Evolutionary conservation across 352 stramenopile species (phyloP).

Genomic region (Globisporangium irregulare): DNA sequence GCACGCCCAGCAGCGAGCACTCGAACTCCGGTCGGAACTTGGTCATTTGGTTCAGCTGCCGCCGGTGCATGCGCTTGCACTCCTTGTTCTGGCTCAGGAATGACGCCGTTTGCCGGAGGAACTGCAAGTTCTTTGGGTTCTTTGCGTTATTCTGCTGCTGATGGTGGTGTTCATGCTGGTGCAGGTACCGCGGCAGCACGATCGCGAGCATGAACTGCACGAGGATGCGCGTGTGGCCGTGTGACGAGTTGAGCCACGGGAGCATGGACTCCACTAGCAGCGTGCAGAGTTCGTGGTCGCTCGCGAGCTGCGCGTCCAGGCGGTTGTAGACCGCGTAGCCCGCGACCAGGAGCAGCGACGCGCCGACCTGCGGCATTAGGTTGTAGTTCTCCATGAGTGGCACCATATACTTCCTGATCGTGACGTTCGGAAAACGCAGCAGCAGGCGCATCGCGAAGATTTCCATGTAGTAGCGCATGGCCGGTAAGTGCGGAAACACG

Average conservation of each 20-base stretch:
- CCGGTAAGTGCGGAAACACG: constrained; percentile 52
- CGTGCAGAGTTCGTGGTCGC: constrained; percentile 17
- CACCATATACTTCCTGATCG: constrained; percentile 40
- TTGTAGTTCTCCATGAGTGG: constrained; percentile 69
- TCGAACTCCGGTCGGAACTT: constrained; percentile 65
- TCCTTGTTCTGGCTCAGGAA: constrained; percentile 85
- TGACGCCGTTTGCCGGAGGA: constrained; percentile 46
- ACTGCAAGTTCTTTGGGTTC: constrained; percentile 23
- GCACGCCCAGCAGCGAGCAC: constrained; percentile 67
- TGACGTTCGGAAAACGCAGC: constrained; percentile 41
- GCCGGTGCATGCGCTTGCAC: constrained; percentile 77
- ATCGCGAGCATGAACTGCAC: constrained; percentile 66
- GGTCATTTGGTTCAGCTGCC: constrained; percentile 59
- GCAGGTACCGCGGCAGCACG: constrained; percentile 63
- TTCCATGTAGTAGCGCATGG: constrained; percentile 82
- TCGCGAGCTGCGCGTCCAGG: constrained; percentile 26
- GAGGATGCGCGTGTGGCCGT: constrained; percentile 81
- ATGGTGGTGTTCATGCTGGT: constrained; percentile 23
- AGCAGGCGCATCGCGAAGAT: constrained; percentile 73
- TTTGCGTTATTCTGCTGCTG: background rate
- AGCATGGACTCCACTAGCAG: constrained; percentile 50
- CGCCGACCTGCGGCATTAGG: constrained; percentile 66
- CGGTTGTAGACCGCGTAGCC: constrained; percentile 35
- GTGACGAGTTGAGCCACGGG: constrained; percentile 74
- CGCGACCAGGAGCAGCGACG: constrained; percentile 58